Conservation (phyloP, 805 yeast species). For the Candida caryicola region DNA sequence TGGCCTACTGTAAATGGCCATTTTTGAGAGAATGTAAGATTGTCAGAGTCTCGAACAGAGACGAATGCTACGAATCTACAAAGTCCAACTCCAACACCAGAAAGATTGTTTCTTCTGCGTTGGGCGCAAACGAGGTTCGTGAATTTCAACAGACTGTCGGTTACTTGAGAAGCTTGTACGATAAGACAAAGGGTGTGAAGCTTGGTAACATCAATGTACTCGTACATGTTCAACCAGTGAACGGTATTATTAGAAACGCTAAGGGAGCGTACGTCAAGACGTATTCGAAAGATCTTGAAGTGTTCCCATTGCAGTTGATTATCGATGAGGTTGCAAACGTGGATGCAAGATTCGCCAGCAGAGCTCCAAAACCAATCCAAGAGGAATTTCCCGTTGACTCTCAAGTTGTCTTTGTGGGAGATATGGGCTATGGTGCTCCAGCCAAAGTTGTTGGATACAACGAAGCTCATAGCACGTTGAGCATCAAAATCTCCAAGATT, state of each 20-base stretch:
- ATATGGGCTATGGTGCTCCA: slow-evolving; percentile 81
- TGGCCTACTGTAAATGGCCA: slow-evolving; percentile 88
- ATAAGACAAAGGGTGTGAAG: slow-evolving; percentile 58
- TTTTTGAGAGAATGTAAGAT: slow-evolving; percentile 77
- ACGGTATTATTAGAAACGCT: slow-evolving; percentile 67
- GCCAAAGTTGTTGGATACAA: slow-evolving; percentile 64
- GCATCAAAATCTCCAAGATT: slow-evolving; percentile 47
- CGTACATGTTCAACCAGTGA: slow-evolving; percentile 69
- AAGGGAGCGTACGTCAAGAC: slow-evolving; percentile 80
- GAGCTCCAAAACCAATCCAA: slow-evolving; percentile 71
- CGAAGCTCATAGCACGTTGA: slow-evolving; percentile 38
- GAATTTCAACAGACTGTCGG: slow-evolving; percentile 43
- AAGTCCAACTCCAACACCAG: slow-evolving; percentile 25
- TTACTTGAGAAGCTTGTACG: slow-evolving; percentile 42
- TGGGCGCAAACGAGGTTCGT: slow-evolving; percentile 39
- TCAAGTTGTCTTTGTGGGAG: slow-evolving; percentile 77
- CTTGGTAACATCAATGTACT: slow-evolving; percentile 54
- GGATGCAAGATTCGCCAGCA: slow-evolving; percentile 71
- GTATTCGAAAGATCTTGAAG: slow-evolving; percentile 49
- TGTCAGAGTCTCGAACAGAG: slow-evolving; percentile 56
- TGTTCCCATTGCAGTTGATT: slow-evolving; percentile 75
- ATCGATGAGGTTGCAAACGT: slow-evolving; percentile 71
- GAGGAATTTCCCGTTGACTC: slow-evolving; percentile 78
- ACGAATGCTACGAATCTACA: slow-evolving; percentile 43
- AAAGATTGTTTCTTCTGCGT: slow-evolving; percentile 33